phyloP scores from a whole-genome alignment of 805 yeast genomes.

The Wickerhamomyces silvicola region DNA sequence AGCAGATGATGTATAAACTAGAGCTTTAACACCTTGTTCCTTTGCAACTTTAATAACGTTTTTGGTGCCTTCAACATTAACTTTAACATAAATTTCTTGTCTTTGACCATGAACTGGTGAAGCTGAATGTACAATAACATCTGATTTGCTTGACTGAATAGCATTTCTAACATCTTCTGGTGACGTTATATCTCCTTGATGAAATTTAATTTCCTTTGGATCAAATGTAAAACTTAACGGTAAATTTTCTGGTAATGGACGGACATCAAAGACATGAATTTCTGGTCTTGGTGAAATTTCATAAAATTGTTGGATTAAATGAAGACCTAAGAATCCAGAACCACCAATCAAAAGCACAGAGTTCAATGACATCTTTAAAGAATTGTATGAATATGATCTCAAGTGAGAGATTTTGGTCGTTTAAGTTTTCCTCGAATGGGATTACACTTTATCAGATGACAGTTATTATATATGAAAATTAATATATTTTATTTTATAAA shows the following conservation, averaged over 20 bases:
- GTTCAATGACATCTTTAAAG: slow-evolving; percentile 17
- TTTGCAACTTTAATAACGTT: slow-evolving; percentile 64
- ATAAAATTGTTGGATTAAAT: slow-evolving; percentile 80
- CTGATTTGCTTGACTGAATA: slow-evolving; percentile 50
- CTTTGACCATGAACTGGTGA: slow-evolving; percentile 91
- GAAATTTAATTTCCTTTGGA: slow-evolving; percentile 47
- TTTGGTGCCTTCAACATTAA: slow-evolving; percentile 84
- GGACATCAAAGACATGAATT: slow-evolving; percentile 84
- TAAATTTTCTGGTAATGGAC: slow-evolving; percentile 72
- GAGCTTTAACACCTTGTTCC: slow-evolving; percentile 43
- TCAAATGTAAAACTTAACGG: slow-evolving; percentile 74
- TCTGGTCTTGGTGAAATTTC: slow-evolving; percentile 56
- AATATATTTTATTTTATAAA: neutral
- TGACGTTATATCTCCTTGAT: slow-evolving; percentile 81
- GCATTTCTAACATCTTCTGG: slow-evolving; percentile 61
- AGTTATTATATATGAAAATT: too few relatives aligned
- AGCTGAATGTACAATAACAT: slow-evolving; percentile 88
- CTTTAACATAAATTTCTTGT: slow-evolving; percentile 79
- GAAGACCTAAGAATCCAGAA: slow-evolving; percentile 90
- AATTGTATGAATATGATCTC: too few relatives aligned
- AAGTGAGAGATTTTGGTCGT: too few relatives aligned
- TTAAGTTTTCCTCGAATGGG: too few relatives aligned
- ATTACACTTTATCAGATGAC: too few relatives aligned
- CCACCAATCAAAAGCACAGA: slow-evolving; percentile 88
- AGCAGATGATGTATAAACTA: slow-evolving; percentile 94